Conservation (phyloP, 768 basidiomycete species). For the Xerocomus brunneocitrinus region DNA sequence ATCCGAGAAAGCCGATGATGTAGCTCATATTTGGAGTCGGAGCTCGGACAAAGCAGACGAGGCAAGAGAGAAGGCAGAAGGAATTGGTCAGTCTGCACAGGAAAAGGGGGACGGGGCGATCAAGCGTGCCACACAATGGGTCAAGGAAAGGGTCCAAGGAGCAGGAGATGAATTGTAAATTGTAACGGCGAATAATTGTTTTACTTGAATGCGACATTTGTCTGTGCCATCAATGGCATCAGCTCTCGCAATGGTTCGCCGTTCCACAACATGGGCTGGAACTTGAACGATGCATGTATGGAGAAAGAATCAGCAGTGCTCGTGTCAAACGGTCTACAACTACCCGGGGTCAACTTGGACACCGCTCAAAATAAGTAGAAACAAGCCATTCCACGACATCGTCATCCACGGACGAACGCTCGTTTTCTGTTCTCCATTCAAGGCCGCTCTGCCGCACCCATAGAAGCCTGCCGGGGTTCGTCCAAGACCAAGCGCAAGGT, state of each 20-base stretch:
- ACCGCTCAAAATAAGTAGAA: too few species aligned
- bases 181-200: background rate
- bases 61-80: slow-evolving; percentile 21
- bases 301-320: background rate
- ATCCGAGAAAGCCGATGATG: slow-evolving; percentile 31
- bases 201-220: background rate
- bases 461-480: background rate
- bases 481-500: background rate
- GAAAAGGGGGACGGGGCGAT: slow-evolving; percentile 19
- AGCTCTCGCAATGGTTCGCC: background rate
- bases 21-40: slow-evolving; percentile 13
- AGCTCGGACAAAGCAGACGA: slow-evolving; percentile 24
- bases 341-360: too few species aligned
- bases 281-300: background rate
- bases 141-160: slow-evolving; percentile 20
- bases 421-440: background rate
- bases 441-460: background rate
- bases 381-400: background rate
- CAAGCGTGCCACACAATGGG: slow-evolving; percentile 10
- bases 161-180: slow-evolving; percentile 29
- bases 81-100: slow-evolving; percentile 19
- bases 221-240: too few species aligned
- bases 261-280: background rate
- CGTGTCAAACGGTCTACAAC: background rate
- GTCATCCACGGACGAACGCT: background rate